Conservation (phyloP, 2,329 filamentous ascomycete species). For the Boeremia exigua region DNA sequence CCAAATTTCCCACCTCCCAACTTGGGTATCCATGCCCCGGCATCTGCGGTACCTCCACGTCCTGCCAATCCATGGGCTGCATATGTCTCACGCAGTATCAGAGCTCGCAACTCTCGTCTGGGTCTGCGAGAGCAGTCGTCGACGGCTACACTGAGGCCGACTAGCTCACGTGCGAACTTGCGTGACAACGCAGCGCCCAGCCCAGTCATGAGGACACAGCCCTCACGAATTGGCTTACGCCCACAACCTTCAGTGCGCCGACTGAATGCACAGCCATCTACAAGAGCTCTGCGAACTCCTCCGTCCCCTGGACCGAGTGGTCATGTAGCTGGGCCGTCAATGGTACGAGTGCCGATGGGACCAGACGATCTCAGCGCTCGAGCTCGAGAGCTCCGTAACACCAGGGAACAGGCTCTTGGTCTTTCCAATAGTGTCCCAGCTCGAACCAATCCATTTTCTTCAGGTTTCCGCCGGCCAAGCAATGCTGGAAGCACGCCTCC, state of each 20-base stretch:
- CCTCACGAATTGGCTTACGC: slow-evolving; percentile 46
- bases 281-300: slow-evolving; percentile 44
- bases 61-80: slow-evolving; percentile 47
- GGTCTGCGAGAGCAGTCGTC: slow-evolving; percentile 49
- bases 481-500: slow-evolving; percentile 27
- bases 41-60: slow-evolving; percentile 29
- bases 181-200: slow-evolving; percentile 31
- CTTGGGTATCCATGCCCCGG: slow-evolving; percentile 44
- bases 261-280: slow-evolving; percentile 44
- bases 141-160: slow-evolving; percentile 45
- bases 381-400: slow-evolving; percentile 47
- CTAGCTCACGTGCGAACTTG: slow-evolving; percentile 43
- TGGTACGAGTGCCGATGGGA: slow-evolving; percentile 23
- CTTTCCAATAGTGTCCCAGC: slow-evolving; percentile 34
- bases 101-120: slow-evolving; percentile 41
- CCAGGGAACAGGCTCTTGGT: slow-evolving; percentile 39
- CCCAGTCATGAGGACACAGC: slow-evolving; percentile 37
- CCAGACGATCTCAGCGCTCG: slow-evolving; percentile 43
- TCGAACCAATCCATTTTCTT: slow-evolving; percentile 46
- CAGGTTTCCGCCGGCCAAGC: slow-evolving; percentile 38
- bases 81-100: slow-evolving; percentile 37
- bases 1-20: slow-evolving; percentile 35
- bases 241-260: slow-evolving; percentile 45
- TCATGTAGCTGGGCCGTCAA: slow-evolving; percentile 20
- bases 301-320: slow-evolving; percentile 34